These are phyloP conservation scores for Cyberlindnera lachancei DNA, from an alignment of 805 yeast genomes.

Conservation along the genomic window DNA sequence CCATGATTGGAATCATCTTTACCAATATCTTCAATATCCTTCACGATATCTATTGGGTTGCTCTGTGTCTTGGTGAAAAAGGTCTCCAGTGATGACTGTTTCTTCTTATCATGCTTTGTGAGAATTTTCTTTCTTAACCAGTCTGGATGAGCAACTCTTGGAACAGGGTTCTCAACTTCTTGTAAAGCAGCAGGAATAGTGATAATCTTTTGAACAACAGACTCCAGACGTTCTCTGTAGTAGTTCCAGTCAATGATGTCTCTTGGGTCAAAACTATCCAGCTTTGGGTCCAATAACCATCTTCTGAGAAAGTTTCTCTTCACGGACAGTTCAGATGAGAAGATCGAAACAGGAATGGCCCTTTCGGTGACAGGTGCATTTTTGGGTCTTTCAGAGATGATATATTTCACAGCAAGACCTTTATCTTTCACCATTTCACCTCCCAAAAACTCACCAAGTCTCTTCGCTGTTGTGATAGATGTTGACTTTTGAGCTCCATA, in stretches of 20 bases:
- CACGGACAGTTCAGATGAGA: constrained; percentile 69
- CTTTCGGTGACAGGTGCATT: constrained; percentile 92
- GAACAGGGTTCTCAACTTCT: constrained; percentile 83
- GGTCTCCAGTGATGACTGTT: constrained; percentile 56
- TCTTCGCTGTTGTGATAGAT: constrained; percentile 88
- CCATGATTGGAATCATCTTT: constrained; percentile 21
- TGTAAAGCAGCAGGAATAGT: constrained; percentile 97
- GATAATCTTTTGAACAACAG: constrained; percentile 89
- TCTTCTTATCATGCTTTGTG: constrained; percentile 53
- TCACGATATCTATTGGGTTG: constrained; percentile 35
- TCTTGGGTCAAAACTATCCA: constrained; percentile 81
- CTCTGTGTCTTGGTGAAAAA: constrained; percentile 46
- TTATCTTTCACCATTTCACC: constrained; percentile 95
- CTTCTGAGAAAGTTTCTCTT: constrained; percentile 70
- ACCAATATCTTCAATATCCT: constrained; percentile 75
- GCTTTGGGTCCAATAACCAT: constrained; percentile 77
- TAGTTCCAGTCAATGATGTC: constrained; percentile 89
- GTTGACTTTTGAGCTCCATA: constrained; percentile 90
- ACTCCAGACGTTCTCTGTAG: constrained; percentile 82
- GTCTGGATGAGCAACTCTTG: constrained; percentile 87
- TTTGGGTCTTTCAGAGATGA: constrained; percentile 75
- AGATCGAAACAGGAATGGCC: constrained; percentile 94
- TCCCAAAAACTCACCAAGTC: constrained; percentile 92
- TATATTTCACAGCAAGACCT: constrained; percentile 91
- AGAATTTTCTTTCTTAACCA: constrained; percentile 73